Base-by-base conservation (phyloP, 495 filamentous ascomycete species). In the Hypoxylon rickii region DNA sequence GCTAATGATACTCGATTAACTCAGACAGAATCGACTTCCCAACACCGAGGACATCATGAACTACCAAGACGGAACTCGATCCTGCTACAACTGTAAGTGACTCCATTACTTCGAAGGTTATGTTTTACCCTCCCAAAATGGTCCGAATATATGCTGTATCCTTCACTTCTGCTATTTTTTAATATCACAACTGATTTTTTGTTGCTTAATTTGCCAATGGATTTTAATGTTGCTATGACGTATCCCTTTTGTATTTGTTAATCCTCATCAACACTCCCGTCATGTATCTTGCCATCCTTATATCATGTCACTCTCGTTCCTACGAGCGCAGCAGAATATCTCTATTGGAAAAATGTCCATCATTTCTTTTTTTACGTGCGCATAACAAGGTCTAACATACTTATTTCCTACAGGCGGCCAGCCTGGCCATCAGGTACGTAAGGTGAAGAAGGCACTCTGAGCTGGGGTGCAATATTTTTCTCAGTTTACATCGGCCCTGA, bases 81-180 rank as follows among this genome's bases (percentile, higher is more conserved):
- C 72, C 58, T 79, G 76, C 73, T 79, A 75, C 66, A 77, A 74
- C 50, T 79, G 76, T 79, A 62, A 76, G 76, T 79, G 16, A 34
- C 4, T n/a, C 12, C 13, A 3, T n/a, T 34, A 12, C 3, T 34
- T 34, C n/a, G n/a, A n/a, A n/a, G n/a, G n/a, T n/a, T n/a, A n/a
- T n/a, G n/a, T n/a, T n/a, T n/a, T n/a, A n/a, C n/a, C n/a, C n/a
- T n/a, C n/a, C n/a, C n/a, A n/a, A n/a, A n/a, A n/a, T n/a, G n/a
- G n/a, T n/a, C n/a, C n/a, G n/a, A n/a, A n/a, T n/a, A n/a, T n/a
- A n/a, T n/a, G n/a, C n/a, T n/a, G n/a, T n/a, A n/a, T n/a, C n/a
- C n/a, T n/a, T n/a, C n/a, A n/a, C n/a, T n/a, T 31, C 26, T 31
- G 5, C 26, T 11, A 31, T 11, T 31, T 31, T 31, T 11, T 11